phyloP scores from a whole-genome alignment of 257 asterid species.

The Solanum raphanifolium region DNA sequence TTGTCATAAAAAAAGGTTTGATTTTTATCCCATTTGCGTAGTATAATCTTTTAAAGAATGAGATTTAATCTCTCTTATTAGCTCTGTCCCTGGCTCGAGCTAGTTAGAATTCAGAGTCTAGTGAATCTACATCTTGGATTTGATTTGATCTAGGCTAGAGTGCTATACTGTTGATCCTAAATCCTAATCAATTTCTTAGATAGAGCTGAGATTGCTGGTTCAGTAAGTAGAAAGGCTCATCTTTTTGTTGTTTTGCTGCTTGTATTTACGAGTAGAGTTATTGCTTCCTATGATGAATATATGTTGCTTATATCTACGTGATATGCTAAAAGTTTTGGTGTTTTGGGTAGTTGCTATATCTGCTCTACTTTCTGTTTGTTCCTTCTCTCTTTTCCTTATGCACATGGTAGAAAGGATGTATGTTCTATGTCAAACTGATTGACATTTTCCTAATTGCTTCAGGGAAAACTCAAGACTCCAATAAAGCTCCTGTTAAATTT shows the following conservation, averaged over 20 bases:
- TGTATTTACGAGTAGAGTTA: neutral
- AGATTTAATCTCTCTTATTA: neutral
- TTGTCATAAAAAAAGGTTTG: neutral
- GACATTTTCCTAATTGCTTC: neutral
- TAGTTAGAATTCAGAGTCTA: neutral
- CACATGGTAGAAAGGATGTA: neutral
- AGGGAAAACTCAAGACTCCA: conserved; percentile 25
- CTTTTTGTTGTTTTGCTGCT: neutral
- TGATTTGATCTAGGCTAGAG: neutral
- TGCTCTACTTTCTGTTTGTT: neutral
- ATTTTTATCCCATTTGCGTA: neutral
- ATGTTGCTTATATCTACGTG: neutral
- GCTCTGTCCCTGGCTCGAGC: neutral
- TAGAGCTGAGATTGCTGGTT: neutral
- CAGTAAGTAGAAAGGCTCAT: neutral
- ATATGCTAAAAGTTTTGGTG: neutral
- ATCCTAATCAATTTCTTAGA: neutral
- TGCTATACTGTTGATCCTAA: neutral
- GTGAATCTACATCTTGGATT: neutral
- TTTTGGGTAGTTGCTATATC: neutral
- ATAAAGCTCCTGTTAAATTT: conserved; percentile 31
- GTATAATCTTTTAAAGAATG: neutral
- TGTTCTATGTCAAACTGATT: neutral
- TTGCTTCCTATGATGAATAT: neutral
- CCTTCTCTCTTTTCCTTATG: neutral